Evolutionary conservation across 139 green algal genomes (phyloP), one percentile per base, ranked within the genome.

Genomic region (Chlorella vulgaris): DNA sequence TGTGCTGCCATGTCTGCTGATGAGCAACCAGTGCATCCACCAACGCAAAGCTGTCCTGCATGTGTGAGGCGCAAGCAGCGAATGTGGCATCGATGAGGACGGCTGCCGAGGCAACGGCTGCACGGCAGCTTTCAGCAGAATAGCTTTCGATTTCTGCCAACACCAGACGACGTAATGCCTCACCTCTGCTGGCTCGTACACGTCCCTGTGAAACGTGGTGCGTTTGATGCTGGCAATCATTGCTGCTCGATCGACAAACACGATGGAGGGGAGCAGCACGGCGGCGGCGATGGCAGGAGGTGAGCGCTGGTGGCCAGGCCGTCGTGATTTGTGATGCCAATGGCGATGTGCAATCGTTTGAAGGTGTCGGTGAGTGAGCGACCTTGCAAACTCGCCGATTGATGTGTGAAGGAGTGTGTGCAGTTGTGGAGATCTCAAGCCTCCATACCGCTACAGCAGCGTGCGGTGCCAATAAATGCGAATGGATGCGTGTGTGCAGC

Each of bases 161-260:
- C 15, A 15, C 47, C 47, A 55, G 10, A 15, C 47, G 47, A 10
- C n/a, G n/a, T n/a, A n/a, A n/a, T n/a, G n/a, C n/a, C 55, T 5
- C 68, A 96, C 92, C 53, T 96, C 93, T 40, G 92, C 93, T 1
- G 93, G 93, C 76, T 94, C 92, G 58, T 96, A 96, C 0, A 96
- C 92, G 2, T 93, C 76, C 15, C 15, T 19, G 74, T 83, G 81
- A 77, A 83, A 94, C 39, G 19, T 47, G 1, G 88, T 92, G 26
- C 62, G 67, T 39, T 69, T 79, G 33, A 79, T 79, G 73, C 73
- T 79, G 51, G 73, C 73, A 53, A 79, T 79, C 51, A 63, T 69
- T 47, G 50, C 51, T 10, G 73, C 51, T 33, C 47, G 47, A 24
- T 50, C 35, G 53, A 35, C 73, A 39, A n/a, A n/a, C n/a, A n/a